Evolutionary conservation across 345 rosid genomes (phyloP).

Genomic region (Populus euphratica): DNA sequence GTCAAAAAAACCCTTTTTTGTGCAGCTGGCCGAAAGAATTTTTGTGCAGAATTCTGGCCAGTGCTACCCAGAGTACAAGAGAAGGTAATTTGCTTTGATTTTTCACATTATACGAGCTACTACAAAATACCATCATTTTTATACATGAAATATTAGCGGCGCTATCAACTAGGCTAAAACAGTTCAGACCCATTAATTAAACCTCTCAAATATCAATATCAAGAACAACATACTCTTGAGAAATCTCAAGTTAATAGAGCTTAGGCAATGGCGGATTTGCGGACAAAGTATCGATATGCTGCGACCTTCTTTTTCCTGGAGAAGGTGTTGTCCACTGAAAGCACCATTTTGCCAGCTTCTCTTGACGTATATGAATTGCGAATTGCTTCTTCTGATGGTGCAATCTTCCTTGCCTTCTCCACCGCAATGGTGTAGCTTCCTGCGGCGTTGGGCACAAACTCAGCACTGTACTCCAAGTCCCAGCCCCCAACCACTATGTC

Average conservation of each 20-base stretch:
- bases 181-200: constrained; percentile 15
- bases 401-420: constrained; percentile 62
- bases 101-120: too few species aligned
- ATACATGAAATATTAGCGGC: too few species aligned
- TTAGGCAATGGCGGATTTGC: constrained; percentile 50
- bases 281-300: constrained; percentile 83
- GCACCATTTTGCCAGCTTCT: constrained; percentile 83
- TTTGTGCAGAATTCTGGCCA: too few species aligned
- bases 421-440: constrained; percentile 80
- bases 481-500: constrained; percentile 97
- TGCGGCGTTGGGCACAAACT: constrained; percentile 76
- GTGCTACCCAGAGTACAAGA: too few species aligned
- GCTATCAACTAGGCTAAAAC: too few species aligned
- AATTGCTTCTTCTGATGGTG: constrained; percentile 61
- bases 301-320: constrained; percentile 86
- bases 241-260: background rate
- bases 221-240: background rate
- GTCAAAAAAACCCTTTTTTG: too few species aligned
- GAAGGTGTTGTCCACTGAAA: constrained; percentile 78
- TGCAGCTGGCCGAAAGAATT: too few species aligned
- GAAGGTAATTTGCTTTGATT: too few species aligned
- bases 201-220: background rate
- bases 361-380: constrained; percentile 66
- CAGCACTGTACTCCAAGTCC: constrained; percentile 96
- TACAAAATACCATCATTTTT: too few species aligned